These are phyloP conservation scores for Tolypocladium capitatum DNA, from an alignment of 2,329 filamentous ascomycete species.

Conservation along the genomic window DNA sequence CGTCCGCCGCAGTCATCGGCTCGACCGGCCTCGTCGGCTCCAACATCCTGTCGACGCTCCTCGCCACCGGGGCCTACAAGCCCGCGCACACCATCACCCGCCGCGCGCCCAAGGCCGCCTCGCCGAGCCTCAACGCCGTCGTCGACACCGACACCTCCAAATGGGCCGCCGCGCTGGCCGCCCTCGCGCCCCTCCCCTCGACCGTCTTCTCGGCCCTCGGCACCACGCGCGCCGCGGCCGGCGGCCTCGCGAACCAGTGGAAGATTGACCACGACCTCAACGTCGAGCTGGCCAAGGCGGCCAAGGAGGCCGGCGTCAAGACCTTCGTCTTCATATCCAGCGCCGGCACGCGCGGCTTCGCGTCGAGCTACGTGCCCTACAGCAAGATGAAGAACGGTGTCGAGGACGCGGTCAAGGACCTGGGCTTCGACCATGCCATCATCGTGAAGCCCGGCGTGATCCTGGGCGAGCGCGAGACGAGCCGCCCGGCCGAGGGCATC, in stretches of 20 bases:
- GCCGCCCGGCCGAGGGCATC: conserved; percentile 43
- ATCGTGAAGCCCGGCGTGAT: conserved; percentile 65
- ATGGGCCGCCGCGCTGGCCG: conserved; percentile 51
- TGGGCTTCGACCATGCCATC: conserved; percentile 67
- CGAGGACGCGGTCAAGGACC: conserved; percentile 59
- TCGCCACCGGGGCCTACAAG: conserved; percentile 37
- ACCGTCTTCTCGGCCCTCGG: conserved; percentile 68
- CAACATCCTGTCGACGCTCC: conserved; percentile 57
- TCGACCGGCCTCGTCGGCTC: conserved; percentile 58
- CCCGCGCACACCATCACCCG: conserved; percentile 53
- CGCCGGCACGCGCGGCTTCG: conserved; percentile 29
- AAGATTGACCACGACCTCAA: conserved; percentile 84
- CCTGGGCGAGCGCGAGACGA: conserved; percentile 53
- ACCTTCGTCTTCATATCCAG: conserved; percentile 68
- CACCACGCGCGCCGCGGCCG: conserved; percentile 64
- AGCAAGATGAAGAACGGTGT: conserved; percentile 74
- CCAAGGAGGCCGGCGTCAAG: conserved; percentile 56
- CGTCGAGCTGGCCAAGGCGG: conserved; percentile 60
- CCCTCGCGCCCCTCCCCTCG: conserved; percentile 39
- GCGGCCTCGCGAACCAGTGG: conserved; percentile 66
- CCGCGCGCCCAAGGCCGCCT: conserved; percentile 42
- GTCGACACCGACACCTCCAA: conserved; percentile 52
- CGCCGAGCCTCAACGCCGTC: conserved; percentile 47
- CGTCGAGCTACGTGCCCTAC: conserved; percentile 32
- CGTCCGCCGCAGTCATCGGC: conserved; percentile 43